These are phyloP conservation scores for Termitomyces sp. DNA, from an alignment of 768 basidiomycete genomes.

Conservation along the genomic window DNA sequence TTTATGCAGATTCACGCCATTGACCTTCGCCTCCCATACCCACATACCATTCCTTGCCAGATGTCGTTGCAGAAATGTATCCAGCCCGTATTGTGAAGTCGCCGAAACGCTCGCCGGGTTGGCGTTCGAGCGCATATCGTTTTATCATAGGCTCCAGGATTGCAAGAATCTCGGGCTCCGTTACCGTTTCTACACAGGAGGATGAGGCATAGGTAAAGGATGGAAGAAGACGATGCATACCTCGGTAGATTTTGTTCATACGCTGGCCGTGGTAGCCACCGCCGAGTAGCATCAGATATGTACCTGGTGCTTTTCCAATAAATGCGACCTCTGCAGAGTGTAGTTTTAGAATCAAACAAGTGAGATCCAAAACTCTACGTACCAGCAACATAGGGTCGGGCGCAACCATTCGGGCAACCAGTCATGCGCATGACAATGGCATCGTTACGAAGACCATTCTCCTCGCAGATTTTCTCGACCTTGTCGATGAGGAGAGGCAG, in stretches of 20 bases:
- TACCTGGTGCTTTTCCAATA: slow-evolving; percentile 92
- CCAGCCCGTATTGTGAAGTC: slow-evolving; percentile 93
- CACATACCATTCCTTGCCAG: slow-evolving; percentile 87
- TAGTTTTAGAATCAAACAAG: slow-evolving; percentile 2
- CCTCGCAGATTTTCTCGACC: slow-evolving; percentile 93
- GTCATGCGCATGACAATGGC: slow-evolving; percentile 99
- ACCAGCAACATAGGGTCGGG: slow-evolving; percentile 91
- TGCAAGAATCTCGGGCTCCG: slow-evolving; percentile 87
- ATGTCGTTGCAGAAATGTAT: slow-evolving; percentile 82
- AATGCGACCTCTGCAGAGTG: slow-evolving; percentile 79
- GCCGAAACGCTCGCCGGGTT: slow-evolving; percentile 89
- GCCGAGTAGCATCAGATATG: slow-evolving; percentile 93
- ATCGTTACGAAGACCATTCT: slow-evolving; percentile 90
- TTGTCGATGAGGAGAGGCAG: slow-evolving; percentile 91
- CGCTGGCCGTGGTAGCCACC: slow-evolving; percentile 95
- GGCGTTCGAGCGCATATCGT: slow-evolving; percentile 83
- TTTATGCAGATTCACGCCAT: slow-evolving; percentile 34
- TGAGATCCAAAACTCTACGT: slow-evolving; percentile 3
- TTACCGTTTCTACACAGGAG: slow-evolving; percentile 63
- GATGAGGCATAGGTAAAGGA: not conserved
- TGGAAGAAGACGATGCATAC: slow-evolving; percentile 32
- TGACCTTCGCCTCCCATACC: slow-evolving; percentile 76
- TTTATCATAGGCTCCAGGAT: slow-evolving; percentile 95
- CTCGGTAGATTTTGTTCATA: slow-evolving; percentile 94
- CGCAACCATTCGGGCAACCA: slow-evolving; percentile 93